These are phyloP conservation scores for Monosporascus sp. DNA, from an alignment of 2,329 filamentous ascomycete species.

Conservation along the genomic window DNA sequence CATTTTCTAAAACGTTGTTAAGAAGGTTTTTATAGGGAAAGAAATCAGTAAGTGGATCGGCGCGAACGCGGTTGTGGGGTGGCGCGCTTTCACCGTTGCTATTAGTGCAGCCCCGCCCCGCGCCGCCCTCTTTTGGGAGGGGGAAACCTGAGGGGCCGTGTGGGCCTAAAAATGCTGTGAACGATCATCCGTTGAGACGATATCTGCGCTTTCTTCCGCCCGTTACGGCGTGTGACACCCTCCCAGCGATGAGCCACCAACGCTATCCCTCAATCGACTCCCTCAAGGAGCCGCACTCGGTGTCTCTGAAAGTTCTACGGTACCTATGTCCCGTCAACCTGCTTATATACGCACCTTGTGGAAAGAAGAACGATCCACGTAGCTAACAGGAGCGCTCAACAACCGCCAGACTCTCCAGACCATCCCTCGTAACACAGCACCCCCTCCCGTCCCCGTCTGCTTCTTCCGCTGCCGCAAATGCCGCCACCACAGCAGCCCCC, in stretches of 20 bases:
- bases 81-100: too few species aligned
- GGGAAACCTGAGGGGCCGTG: too few species aligned
- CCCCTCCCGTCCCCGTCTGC: slow-evolving; percentile 48
- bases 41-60: too few species aligned
- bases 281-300: slow-evolving; percentile 69
- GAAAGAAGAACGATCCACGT: not conserved
- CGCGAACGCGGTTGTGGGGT: too few species aligned
- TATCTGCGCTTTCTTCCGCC: too few species aligned
- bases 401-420: slow-evolving; percentile 70
- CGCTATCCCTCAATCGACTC: slow-evolving; percentile 52
- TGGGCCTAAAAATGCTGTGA: too few species aligned
- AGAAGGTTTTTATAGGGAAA: too few species aligned
- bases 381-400: not conserved
- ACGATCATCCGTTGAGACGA: too few species aligned
- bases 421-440: slow-evolving; percentile 68
- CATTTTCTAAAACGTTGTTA: too few species aligned
- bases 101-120: too few species aligned
- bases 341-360: not conserved
- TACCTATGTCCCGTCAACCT: slow-evolving; percentile 26
- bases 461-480: slow-evolving; percentile 40
- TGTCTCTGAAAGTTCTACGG: slow-evolving; percentile 73
- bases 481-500: slow-evolving; percentile 26
- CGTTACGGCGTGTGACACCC: not conserved
- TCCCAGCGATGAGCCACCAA: slow-evolving; percentile 49
- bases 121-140: too few species aligned